Conservation (phyloP, 805 yeast genomes). For the Saturnispora zaruensis region DNA sequence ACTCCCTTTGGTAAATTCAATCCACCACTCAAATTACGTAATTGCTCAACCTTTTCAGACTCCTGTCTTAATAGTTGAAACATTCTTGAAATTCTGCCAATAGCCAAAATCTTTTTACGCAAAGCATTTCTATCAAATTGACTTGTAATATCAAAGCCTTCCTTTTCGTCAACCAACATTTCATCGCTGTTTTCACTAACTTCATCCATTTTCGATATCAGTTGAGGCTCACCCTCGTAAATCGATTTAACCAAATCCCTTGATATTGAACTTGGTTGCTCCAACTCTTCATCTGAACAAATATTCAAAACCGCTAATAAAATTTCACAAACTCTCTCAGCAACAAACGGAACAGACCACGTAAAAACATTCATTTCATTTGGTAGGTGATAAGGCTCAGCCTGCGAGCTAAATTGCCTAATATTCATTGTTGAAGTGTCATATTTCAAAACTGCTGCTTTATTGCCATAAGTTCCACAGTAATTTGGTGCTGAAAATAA, state of each 20-base stretch:
- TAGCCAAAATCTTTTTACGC: constrained; percentile 84
- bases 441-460: constrained; percentile 90
- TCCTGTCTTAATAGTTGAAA: constrained; percentile 83
- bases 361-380: constrained; percentile 95
- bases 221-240: constrained; percentile 13
- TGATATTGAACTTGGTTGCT: constrained; percentile 55
- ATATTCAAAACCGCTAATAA: constrained; percentile 81
- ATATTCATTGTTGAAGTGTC: constrained; percentile 91
- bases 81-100: constrained; percentile 94
- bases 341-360: constrained; percentile 96
- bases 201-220: neutral
- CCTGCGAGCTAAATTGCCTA: constrained; percentile 83
- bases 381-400: constrained; percentile 96
- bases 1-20: constrained; percentile 75
- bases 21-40: constrained; percentile 68
- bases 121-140: constrained; percentile 36
- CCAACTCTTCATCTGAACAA: constrained; percentile 91
- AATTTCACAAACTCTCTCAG: constrained; percentile 93
- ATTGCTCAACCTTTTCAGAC: constrained; percentile 75
- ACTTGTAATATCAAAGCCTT: constrained; percentile 8
- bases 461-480: constrained; percentile 83
- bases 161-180: constrained; percentile 3
- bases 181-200: constrained; percentile 1
- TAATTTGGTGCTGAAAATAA: constrained; percentile 95
- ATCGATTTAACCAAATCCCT: constrained; percentile 31